These are phyloP conservation scores for Aspergillus ochraceus DNA, from an alignment of 2,329 filamentous ascomycete species.

Conservation along the genomic window DNA sequence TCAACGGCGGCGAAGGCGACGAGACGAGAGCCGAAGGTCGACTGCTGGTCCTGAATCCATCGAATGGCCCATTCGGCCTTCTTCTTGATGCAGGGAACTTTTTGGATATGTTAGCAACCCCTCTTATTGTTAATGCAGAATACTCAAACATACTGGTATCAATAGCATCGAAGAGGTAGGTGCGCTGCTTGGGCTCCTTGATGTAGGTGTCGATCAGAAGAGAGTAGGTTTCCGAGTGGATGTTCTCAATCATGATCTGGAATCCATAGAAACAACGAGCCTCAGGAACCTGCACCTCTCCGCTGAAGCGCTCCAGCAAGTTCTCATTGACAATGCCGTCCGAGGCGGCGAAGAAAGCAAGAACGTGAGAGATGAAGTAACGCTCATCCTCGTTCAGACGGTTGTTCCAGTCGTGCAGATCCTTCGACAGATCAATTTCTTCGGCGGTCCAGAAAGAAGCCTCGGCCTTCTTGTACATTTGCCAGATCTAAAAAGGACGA, in stretches of 20 bases:
- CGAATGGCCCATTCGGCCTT: conserved; percentile 97
- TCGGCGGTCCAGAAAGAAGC: conserved; percentile 99
- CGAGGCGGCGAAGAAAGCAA: conserved; percentile 98
- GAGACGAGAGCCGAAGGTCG: conserved; percentile 91
- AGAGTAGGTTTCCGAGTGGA: conserved; percentile 99
- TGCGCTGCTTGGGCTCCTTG: conserved; percentile 92
- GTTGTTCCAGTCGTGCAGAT: conserved; percentile 99
- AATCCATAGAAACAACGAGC: conserved; percentile 99
- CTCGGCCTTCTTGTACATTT: conserved; percentile 99
- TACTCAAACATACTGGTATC: conserved; percentile 73
- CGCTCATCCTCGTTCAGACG: conserved; percentile 93
- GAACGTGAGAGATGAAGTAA: conserved; percentile 97
- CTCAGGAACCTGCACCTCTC: conserved; percentile 94
- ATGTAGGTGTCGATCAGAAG: conserved; percentile 99
- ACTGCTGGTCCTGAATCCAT: conserved; percentile 93
- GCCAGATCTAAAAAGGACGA: conserved; percentile 82
- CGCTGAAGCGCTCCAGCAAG: conserved; percentile 94
- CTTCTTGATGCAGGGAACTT: conserved; percentile 93
- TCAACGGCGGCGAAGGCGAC: conserved; percentile 97
- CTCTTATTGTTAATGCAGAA: not conserved
- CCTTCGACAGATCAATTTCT: conserved; percentile 98
- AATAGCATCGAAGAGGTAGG: conserved; percentile 96
- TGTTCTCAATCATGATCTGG: conserved; percentile 99
- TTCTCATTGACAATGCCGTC: conserved; percentile 99
- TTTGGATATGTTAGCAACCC: conserved; percentile 26